Conservation (phyloP, 768 basidiomycete species). For the Psilocybe sp. region DNA sequence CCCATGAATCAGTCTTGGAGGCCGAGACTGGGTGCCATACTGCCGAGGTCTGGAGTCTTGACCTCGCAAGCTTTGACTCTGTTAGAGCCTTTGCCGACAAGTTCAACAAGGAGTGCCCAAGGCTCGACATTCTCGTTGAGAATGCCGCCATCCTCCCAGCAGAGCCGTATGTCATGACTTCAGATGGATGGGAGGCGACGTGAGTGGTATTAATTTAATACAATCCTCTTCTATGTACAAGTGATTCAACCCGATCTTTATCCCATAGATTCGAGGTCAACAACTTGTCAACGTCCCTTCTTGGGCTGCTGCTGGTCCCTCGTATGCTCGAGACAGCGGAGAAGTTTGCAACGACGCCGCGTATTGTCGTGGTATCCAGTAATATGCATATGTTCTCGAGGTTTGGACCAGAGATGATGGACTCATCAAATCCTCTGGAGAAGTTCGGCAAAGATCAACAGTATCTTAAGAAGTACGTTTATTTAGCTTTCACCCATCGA, state of each 20-base stretch:
- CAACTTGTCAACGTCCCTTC: slow-evolving; percentile 36
- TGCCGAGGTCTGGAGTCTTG: slow-evolving; percentile 38
- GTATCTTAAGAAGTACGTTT: slow-evolving; percentile 2
- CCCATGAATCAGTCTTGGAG: slow-evolving; percentile 19
- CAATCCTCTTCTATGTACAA: neutral
- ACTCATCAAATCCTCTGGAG: slow-evolving; percentile 24
- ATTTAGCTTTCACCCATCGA: neutral
- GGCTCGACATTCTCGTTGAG: slow-evolving; percentile 34
- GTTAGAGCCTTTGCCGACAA: slow-evolving; percentile 35
- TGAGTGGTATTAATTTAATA: slow-evolving; percentile 17
- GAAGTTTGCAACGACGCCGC: slow-evolving; percentile 26
- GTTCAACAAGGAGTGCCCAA: slow-evolving; percentile 26
- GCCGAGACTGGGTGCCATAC: slow-evolving; percentile 29
- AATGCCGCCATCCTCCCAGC: slow-evolving; percentile 13
- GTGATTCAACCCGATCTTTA: slow-evolving; percentile 10
- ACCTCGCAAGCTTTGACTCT: slow-evolving; percentile 39
- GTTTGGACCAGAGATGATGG: slow-evolving; percentile 23
- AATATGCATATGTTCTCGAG: slow-evolving; percentile 33
- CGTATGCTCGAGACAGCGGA: slow-evolving; percentile 36
- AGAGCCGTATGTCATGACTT: slow-evolving; percentile 13
- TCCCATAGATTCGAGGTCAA: slow-evolving; percentile 46
- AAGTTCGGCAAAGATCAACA: neutral
- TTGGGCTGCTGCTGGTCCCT: slow-evolving; percentile 41
- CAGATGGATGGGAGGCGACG: slow-evolving; percentile 40
- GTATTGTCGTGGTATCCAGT: slow-evolving; percentile 42